Percentiles rank a stretch among this genome's conserved stretches.
phyloP scores from a whole-genome alignment of 1,139 yeast genomes.

The Lodderomyces margitis region DNA sequence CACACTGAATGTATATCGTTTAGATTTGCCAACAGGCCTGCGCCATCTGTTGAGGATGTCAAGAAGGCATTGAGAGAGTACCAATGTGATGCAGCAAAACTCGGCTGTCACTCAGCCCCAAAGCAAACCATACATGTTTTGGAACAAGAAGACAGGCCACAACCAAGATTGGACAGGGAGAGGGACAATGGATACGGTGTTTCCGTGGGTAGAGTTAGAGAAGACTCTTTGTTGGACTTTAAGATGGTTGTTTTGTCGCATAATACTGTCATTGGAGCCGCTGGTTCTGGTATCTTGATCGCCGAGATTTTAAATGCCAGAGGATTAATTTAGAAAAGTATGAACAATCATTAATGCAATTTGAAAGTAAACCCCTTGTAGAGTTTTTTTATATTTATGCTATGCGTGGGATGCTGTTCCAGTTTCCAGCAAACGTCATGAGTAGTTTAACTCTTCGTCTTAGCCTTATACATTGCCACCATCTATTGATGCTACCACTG shows the following conservation, averaged over 20 bases:
- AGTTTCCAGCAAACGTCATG: too few species aligned
- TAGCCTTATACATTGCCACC: too few species aligned
- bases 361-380: too few species aligned
- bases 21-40: constrained; percentile 75
- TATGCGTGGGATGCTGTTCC: too few species aligned
- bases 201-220: constrained; percentile 91
- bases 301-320: constrained; percentile 86
- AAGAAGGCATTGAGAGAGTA: constrained; percentile 69
- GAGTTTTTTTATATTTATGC: too few species aligned
- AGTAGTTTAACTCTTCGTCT: too few species aligned
- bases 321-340: constrained; percentile 58
- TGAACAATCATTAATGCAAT: too few species aligned
- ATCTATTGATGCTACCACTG: not conserved
- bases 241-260: constrained; percentile 96
- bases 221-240: constrained; percentile 87
- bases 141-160: constrained; percentile 93
- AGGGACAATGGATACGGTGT: constrained; percentile 95
- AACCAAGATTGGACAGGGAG: constrained; percentile 95
- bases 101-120: constrained; percentile 91
- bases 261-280: constrained; percentile 97
- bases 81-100: constrained; percentile 75
- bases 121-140: constrained; percentile 85
- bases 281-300: constrained; percentile 97
- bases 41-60: constrained; percentile 81
- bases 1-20: constrained; percentile 95